Percentiles rank a stretch among this genome's conserved stretches.
Evolutionary conservation across 208 protist species (phyloP).

Genomic region (Acanthamoeba triangularis): DNA sequence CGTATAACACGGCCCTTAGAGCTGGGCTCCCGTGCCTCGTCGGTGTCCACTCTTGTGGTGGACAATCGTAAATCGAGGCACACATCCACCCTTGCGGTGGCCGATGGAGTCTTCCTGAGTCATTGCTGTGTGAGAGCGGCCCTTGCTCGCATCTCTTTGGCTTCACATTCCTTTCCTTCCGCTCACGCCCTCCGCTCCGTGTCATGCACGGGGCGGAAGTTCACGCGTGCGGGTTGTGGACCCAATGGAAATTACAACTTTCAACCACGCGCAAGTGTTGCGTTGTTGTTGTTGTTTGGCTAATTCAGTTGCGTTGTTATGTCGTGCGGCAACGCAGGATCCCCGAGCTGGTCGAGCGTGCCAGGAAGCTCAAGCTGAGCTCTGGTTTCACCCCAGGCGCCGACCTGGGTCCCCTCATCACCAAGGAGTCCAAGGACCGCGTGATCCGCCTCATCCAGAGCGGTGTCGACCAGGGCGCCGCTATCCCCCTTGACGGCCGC

Average conservation of each 20-base stretch:
- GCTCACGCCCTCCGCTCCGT: neutral
- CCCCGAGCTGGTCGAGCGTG: conserved; percentile 90
- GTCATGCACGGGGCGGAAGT: neutral
- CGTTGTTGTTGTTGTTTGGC: neutral
- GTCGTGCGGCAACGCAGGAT: conserved; percentile 78
- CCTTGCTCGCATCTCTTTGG: conserved; percentile 11
- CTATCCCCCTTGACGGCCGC: conserved; percentile 91
- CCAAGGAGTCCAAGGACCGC: conserved; percentile 89
- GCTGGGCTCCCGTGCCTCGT: conserved; percentile 35
- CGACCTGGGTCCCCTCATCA: conserved; percentile 94
- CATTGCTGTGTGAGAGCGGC: conserved; percentile 50
- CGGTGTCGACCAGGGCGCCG: conserved; percentile 89
- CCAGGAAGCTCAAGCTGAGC: conserved; percentile 88
- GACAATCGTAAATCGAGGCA: conserved; percentile 1
- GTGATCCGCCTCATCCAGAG: conserved; percentile 90
- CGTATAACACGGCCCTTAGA: conserved; percentile 35
- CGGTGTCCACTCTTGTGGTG: neutral
- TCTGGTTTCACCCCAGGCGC: conserved; percentile 80
- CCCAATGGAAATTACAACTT: neutral
- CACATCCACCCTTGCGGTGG: conserved; percentile 56
- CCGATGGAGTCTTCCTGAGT: conserved; percentile 57
- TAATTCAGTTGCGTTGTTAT: too few relatives aligned
- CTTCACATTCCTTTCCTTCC: neutral
- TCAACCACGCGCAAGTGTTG: neutral
- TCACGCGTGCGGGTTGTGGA: neutral